Evolutionary conservation across 108 stramenopile species (phyloP), one percentile per base, ranked within the genome.

Genomic region (Pseudonitzschia pungens): DNA sequence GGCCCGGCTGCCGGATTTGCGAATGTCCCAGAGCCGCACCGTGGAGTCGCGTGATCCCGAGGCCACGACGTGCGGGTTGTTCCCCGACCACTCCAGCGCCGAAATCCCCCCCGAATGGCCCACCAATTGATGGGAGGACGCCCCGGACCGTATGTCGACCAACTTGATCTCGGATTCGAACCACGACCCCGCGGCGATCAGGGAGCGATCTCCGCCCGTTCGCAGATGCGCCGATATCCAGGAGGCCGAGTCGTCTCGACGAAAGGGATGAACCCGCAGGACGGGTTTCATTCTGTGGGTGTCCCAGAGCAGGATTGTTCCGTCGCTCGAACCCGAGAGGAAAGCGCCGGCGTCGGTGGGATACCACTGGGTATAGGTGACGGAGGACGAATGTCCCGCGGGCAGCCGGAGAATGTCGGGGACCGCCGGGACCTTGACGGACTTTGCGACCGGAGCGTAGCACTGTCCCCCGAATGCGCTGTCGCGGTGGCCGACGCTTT

Each of bases 1-100:
- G 6, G 87, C 84, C 9, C 65, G 44, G 29, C 73, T 69, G 9
- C 93, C 93, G 0, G 85, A 63, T 65, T 89, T 89, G 31, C 92
- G 83, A 41, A 94, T 82, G 74, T 94, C 92, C 92, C 92, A 94
- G 5, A 93, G 65, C 14, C 87, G 77, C 4, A 93, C 77, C 1
- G 85, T 81, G 4, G 84, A 79, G 77, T 87, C 89, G 0, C 70
- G 73, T 24, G 82, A 83, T 18, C 89, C 90, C 71, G 89, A 90
- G 20, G 88, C 88, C 42, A 94, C 41, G 0, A 90, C 75, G 28
- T 81, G 68, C 0, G 81, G 72, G 52, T 79, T 74, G n/a, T 50
- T 57, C 15, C 90, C 86, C 70, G 82, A 85, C 89, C 89, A 94
- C 62, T 75, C 73, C 4, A 94, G 45, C 20, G 79, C 43, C 31